A percentile compares a stretch with the other conserved stretches of the same genome.
phyloP scores from a whole-genome alignment of 2,329 filamentous ascomycete species.

The Chaetomium sp. region DNA sequence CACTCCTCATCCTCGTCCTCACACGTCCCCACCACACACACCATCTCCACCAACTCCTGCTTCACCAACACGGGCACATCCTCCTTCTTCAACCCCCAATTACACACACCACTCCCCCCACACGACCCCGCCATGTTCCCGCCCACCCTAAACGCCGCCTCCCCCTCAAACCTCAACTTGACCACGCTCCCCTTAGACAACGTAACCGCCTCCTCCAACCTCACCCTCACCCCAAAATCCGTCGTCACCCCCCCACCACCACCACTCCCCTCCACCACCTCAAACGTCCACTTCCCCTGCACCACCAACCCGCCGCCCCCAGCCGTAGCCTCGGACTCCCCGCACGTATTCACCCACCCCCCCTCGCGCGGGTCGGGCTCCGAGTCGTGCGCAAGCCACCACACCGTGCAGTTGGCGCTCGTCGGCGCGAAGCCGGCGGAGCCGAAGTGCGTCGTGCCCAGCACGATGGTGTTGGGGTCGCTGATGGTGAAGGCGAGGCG shows the following conservation, averaged over 20 bases:
- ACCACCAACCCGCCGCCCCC: background rate
- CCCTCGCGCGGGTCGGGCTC: slow-evolving; percentile 19
- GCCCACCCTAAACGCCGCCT: slow-evolving; percentile 33
- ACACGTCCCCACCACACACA: slow-evolving; percentile 21
- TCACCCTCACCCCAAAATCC: slow-evolving; percentile 35
- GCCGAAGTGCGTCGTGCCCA: slow-evolving; percentile 24
- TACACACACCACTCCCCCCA: slow-evolving; percentile 28
- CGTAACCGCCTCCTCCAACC: slow-evolving; percentile 31
- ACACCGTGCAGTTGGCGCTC: slow-evolving; percentile 35
- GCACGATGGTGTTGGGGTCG: slow-evolving; percentile 36
- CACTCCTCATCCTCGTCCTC: slow-evolving; percentile 5
- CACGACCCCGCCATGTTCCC: slow-evolving; percentile 20
- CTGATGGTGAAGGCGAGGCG: slow-evolving; percentile 34
- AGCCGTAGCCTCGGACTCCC: background rate
- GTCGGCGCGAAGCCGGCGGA: slow-evolving; percentile 29
- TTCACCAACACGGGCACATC: slow-evolving; percentile 14
- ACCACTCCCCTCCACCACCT: slow-evolving; percentile 29
- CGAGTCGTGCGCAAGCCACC: slow-evolving; percentile 36
- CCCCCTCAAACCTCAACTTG: slow-evolving; percentile 31
- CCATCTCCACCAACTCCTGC: slow-evolving; percentile 22
- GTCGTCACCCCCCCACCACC: slow-evolving; percentile 24
- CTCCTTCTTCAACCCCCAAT: slow-evolving; percentile 19
- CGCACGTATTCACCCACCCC: background rate
- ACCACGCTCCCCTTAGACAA: slow-evolving; percentile 20
- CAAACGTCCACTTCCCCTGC: slow-evolving; percentile 36